These are phyloP conservation scores for Fraxinus velutina DNA, from an alignment of 305 asterid species.

Conservation along the genomic window DNA sequence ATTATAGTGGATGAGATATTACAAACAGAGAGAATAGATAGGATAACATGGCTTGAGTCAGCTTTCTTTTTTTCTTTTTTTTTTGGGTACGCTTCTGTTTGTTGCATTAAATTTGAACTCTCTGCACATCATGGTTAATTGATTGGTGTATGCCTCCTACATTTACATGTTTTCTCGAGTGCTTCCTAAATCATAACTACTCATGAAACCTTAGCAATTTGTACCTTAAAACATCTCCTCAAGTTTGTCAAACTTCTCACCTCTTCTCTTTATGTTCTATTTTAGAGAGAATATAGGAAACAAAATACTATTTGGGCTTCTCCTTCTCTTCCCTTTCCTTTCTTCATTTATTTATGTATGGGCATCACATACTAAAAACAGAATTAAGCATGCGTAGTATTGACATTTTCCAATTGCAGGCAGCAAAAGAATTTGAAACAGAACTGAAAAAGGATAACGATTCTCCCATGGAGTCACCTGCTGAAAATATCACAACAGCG, in stretches of 20 bases:
- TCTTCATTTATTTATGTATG: not conserved
- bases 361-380: not conserved
- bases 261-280: not conserved
- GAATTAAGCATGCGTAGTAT: not conserved
- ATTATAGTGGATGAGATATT: not conserved
- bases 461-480: slow-evolving; percentile 33
- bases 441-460: slow-evolving; percentile 61
- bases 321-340: not conserved
- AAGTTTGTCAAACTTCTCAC: not conserved
- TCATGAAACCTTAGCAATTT: not conserved
- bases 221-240: not conserved
- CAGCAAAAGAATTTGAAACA: slow-evolving; percentile 78
- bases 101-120: not conserved
- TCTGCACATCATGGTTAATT: not conserved
- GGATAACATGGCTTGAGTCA: not conserved
- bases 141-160: not conserved
- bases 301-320: not conserved
- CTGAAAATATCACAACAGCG: slow-evolving; percentile 20
- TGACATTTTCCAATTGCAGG: slow-evolving; percentile 37
- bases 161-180: not conserved
- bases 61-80: no score
- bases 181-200: not conserved
- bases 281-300: not conserved
- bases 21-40: not conserved
- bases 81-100: not conserved